Evolutionary conservation across 495 filamentous ascomycete genomes (phyloP), one percentile per base, ranked within the genome.

Genomic region (Neurospora discreta): DNA sequence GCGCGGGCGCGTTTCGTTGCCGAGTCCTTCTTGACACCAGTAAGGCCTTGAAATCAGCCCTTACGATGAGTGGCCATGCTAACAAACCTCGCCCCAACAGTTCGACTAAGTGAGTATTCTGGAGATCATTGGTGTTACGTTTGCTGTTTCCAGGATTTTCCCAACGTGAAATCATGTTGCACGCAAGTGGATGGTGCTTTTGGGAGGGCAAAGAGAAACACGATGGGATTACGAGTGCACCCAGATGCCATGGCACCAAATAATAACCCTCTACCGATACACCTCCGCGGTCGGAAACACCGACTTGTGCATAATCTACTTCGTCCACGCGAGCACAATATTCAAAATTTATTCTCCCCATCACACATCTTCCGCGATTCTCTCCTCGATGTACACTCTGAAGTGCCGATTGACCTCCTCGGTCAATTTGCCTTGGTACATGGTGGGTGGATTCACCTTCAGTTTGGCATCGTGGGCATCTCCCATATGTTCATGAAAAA

Each of bases 1-100:
- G 94, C 95, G 68, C 89, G 96, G 82, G 95, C 95, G 82, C 90
- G 95, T 82, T 99, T 98, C 77, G 96, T 99, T 39, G 95, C 95
- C 33, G 95, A 98, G 81, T 97, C 96, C 41, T 99, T 98, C 85
- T 82, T 98, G 79, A 97, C 94, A 78, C 95, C 95, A 38, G 93
- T 97, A 87, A 81, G 92, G 80, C n/a, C 18, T 33, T 43, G 41
- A 10, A 26, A 20, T 5, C 38, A n/a, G 39, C 18, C 41, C 38
- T 69, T n/a, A 16, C 69, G 9, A 33, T 39, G 43, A n/a, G 23
- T n/a, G 18, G 43, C 43, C n/a, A 44, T 38, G 23, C 43, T 33
- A 71, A 33, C 42, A 58, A 39, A 15, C 65, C 33, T 69, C 15
- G 15, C 39, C 15, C 68, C 42, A 41, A 15, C 13, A 79, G 78